Evolutionary conservation across 805 yeast genomes (phyloP), one percentile per base, ranked within the genome.

Genomic region (Geotrichum ghanense): DNA sequence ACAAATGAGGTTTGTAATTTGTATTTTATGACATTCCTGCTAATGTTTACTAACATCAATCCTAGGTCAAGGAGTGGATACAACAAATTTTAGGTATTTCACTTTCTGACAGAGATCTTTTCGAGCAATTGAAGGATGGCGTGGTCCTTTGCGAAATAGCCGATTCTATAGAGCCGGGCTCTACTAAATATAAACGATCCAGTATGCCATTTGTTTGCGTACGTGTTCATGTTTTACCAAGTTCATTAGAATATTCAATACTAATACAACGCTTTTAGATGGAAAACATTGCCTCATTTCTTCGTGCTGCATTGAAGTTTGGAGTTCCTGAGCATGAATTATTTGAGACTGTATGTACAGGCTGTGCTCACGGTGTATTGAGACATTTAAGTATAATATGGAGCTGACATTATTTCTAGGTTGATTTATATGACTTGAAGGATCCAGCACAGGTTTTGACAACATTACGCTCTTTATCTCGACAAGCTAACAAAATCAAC

Each of bases 391-490:
- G n/a, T 31, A 6, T 31, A 19, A 12, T 31, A 31, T 31, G 12
- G 6, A 12, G 5, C 17, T n/a, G 5, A 31, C 10, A 9, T 12
- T 19, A 6, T 31, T 7, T 5, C 5, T n/a, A 31, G 37, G 37
- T 31, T 12, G 95, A 86, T 60, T 67, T 86, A 48, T 86, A 68
- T 53, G 95, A 86, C 58, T 63, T 66, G 23, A 73, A 76, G 53
- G 94, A 86, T 59, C 87, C 90, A 0, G 82, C 85, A 43, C 88
- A 82, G 53, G 86, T 86, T 1, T 64, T 81, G n/a, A 78, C 83
- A 54, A 74, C 89, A 0, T 66, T 86, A 39, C 79, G 82, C 56
- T 77, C 94, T 2, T 68, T 86, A 41, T 82, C 92, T 1, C 68
- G 95, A 48, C 69, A 76, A 47, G 82, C 85, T 1, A 73, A 82